phyloP scores from a whole-genome alignment of 2,329 filamentous ascomycete genomes.

The Parastagonospora nodorum region DNA sequence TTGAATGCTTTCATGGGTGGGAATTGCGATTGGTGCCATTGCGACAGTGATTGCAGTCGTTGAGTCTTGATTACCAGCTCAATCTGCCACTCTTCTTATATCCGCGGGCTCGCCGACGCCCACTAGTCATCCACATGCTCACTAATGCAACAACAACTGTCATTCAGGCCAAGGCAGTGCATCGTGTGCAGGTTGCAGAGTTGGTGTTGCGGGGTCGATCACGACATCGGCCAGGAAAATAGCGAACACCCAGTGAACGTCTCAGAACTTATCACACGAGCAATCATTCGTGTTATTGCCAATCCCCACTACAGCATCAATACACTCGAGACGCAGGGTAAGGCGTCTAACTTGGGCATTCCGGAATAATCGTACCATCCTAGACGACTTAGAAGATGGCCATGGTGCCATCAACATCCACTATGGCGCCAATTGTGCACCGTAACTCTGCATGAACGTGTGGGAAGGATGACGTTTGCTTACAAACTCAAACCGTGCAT shows the following conservation, averaged over 20 bases:
- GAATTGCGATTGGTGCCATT: conserved; percentile 65
- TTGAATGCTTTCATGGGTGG: conserved; percentile 56
- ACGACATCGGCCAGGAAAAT: conserved; percentile 40
- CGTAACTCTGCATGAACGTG: neutral
- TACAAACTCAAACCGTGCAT: conserved; percentile 4
- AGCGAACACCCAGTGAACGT: conserved; percentile 34
- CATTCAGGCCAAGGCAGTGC: neutral
- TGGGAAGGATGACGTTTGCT: neutral
- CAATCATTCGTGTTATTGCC: no score
- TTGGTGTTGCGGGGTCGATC: conserved; percentile 44
- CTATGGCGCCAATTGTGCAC: conserved; percentile 14
- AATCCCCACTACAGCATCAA: neutral
- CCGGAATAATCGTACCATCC: neutral
- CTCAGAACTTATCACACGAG: conserved; percentile 22
- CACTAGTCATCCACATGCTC: conserved; percentile 9
- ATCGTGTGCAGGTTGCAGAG: conserved; percentile 11
- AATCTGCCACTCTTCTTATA: conserved; percentile 20
- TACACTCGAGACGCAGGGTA: neutral
- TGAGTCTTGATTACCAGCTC: no score
- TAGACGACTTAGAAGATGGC: neutral
- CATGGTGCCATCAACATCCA: conserved; percentile 30
- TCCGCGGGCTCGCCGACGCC: neutral
- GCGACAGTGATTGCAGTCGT: conserved; percentile 8
- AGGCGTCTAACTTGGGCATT: neutral
- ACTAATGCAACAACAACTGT: conserved; percentile 16